Base-by-base conservation (phyloP, 139 green algal species). In the Pleodorina starrii region DNA sequence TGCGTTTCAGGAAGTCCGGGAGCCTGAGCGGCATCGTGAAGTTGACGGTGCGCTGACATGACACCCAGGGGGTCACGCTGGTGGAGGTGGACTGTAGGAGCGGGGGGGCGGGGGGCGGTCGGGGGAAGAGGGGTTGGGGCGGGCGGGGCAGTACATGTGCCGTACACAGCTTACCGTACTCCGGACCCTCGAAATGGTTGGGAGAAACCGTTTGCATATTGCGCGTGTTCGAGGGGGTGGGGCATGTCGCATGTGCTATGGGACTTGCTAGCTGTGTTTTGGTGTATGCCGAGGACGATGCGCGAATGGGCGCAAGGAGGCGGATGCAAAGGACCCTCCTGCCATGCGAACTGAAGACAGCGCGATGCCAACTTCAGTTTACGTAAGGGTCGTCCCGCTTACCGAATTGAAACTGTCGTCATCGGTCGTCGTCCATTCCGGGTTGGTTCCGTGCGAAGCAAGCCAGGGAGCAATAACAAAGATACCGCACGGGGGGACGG, bases 21-120 rank as follows among this genome's bases (percentile, higher is more conserved):
- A 89, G 29, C 14, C 35, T 50, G 44, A 89, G 50, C 38, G 84
- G 69, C 68, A 81, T 81, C 23, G 48, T 82, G 50, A 89, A 89
- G 48, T 23, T 25, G 29, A 89, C 84, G 12, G 69, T 82, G 46
- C 84, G 84, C 23, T 46, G 25, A 17, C 84, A 46, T 11, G 36
- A 32, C 0, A 21, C 1, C 84, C 84, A 89, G 35, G 63, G 42
- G 0, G 48, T 80, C 10, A 79, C 82, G 35, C 23, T 51, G 44
- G 82, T 79, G 16, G 82, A 25, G 5, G 82, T 71, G 66, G 44
- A 71, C 82, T 88, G 82, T 0, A 38, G 29, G 80, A 32, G 43
- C 17, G 19, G 25, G 32, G 16, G 36, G 32, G 11, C 12, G 16
- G 12, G 51, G 16, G 12, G 25, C 5, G 25, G 3, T 1, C 16